A percentile compares a stretch with the other conserved stretches of the same genome.
These are phyloP conservation scores for Trifolium dubium DNA, from an alignment of 306 rosid species.

Conservation along the genomic window DNA sequence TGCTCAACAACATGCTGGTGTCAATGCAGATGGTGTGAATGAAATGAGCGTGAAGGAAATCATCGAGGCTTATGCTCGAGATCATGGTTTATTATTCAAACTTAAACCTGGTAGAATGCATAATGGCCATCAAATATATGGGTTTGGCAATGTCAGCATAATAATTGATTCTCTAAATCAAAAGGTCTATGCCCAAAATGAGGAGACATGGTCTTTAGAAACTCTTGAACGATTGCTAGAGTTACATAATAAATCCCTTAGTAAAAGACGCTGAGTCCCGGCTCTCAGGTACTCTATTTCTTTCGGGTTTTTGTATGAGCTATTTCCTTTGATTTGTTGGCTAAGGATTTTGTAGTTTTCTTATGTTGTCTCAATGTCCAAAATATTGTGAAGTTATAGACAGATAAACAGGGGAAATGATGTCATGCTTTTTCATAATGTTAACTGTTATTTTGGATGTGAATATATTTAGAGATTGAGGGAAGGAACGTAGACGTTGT, in stretches of 20 bases:
- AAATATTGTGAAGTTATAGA: slow-evolving; percentile 32
- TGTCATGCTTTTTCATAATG: background rate
- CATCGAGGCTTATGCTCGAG: slow-evolving; percentile 80
- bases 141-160: slow-evolving; percentile 79
- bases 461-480: slow-evolving; percentile 12
- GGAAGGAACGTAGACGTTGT: background rate
- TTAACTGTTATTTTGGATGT: slow-evolving; percentile 27
- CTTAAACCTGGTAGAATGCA: slow-evolving; percentile 81
- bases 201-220: slow-evolving; percentile 71
- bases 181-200: slow-evolving; percentile 75
- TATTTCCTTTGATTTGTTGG: slow-evolving; percentile 5
- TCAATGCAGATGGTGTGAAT: slow-evolving; percentile 55
- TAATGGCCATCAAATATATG: slow-evolving; percentile 84
- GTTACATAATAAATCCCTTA: slow-evolving; percentile 62
- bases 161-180: slow-evolving; percentile 69
- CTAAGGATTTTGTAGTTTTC: background rate
- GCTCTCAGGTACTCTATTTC: slow-evolving; percentile 38
- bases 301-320: background rate
- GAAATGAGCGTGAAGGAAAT: slow-evolving; percentile 90
- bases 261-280: slow-evolving; percentile 47
- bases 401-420: slow-evolving; percentile 32
- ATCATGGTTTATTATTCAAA: slow-evolving; percentile 70
- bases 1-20: slow-evolving; percentile 69
- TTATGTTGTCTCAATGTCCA: slow-evolving; percentile 5
- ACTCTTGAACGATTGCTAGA: slow-evolving; percentile 75